phyloP scores from a whole-genome alignment of 2,329 filamentous ascomycete species.

The Trichophyton rubrum region DNA sequence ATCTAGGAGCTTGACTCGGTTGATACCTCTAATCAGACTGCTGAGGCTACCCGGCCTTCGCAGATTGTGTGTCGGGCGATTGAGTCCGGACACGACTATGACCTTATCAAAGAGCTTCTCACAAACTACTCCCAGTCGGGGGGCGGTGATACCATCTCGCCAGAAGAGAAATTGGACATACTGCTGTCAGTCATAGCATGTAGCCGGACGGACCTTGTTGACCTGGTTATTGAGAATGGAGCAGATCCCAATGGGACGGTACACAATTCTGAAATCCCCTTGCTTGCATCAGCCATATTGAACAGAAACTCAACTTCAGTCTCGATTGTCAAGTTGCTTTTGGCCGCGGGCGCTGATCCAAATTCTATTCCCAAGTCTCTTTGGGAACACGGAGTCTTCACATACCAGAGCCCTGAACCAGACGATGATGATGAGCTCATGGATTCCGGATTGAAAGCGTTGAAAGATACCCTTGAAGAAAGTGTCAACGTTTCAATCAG shows the following conservation, averaged over 20 bases:
- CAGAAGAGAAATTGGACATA: slow-evolving; percentile 7
- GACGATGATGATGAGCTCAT: neutral
- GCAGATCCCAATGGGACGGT: slow-evolving; percentile 11
- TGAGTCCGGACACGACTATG: neutral
- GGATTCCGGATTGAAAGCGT: neutral
- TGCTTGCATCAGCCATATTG: slow-evolving; percentile 10
- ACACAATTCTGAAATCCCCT: slow-evolving; percentile 6
- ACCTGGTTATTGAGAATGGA: slow-evolving; percentile 10
- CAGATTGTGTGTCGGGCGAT: slow-evolving; percentile 8
- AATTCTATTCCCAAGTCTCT: slow-evolving; percentile 9
- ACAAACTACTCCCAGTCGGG: neutral
- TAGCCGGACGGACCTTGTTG: slow-evolving; percentile 8
- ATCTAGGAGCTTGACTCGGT: neutral
- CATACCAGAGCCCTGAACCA: neutral
- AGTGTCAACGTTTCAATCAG: slow-evolving; percentile 6
- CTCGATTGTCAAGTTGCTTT: slow-evolving; percentile 7
- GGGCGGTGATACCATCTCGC: slow-evolving; percentile 2
- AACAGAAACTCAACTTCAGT: slow-evolving; percentile 5
- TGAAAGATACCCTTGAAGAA: slow-evolving; percentile 1
- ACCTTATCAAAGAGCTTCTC: slow-evolving; percentile 8
- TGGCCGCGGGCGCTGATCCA: slow-evolving; percentile 10
- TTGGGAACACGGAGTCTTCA: slow-evolving; percentile 3
- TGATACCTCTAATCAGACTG: neutral
- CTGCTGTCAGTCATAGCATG: slow-evolving; percentile 9
- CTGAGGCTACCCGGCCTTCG: neutral